Evolutionary conservation across 768 basidiomycete species (phyloP).

Genomic region (Mycena olivaceomarginata): DNA sequence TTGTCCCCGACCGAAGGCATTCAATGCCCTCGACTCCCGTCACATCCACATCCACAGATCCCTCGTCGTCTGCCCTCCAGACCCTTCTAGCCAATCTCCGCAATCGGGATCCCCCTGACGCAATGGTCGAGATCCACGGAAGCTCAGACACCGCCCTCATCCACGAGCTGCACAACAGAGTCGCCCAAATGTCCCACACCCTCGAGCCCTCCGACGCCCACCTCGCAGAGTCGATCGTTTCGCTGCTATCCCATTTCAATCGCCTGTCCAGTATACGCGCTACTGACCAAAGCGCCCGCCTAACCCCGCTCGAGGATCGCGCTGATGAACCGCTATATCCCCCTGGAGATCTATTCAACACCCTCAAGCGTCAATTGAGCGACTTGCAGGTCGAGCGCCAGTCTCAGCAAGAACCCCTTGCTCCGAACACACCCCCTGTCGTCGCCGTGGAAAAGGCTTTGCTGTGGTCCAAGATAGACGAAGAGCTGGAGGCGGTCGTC

Average conservation of each 20-base stretch:
- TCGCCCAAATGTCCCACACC: constrained; percentile 67
- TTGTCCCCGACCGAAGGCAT: constrained; percentile 76
- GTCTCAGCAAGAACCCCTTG: constrained; percentile 59
- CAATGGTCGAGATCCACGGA: constrained; percentile 68
- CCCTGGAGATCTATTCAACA: constrained; percentile 69
- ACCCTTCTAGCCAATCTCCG: constrained; percentile 80
- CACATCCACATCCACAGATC: constrained; percentile 54
- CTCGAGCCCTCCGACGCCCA: constrained; percentile 71
- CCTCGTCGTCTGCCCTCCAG: constrained; percentile 71
- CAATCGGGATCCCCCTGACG: constrained; percentile 61
- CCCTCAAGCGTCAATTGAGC: constrained; percentile 80
- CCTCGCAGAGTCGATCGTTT: constrained; percentile 81
- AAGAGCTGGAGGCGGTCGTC: constrained; percentile 82
- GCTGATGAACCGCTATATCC: constrained; percentile 33
- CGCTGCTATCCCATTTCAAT: constrained; percentile 81
- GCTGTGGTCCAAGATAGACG: constrained; percentile 85
- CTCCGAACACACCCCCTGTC: constrained; percentile 64
- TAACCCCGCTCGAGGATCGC: constrained; percentile 24
- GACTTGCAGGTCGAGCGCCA: constrained; percentile 78
- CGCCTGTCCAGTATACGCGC: constrained; percentile 72
- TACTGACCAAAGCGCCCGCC: constrained; percentile 17
- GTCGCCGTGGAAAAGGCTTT: constrained; percentile 76
- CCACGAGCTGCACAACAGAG: constrained; percentile 73
- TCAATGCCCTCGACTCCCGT: constrained; percentile 73
- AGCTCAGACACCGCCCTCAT: constrained; percentile 72